Evolutionary conservation across 2,329 filamentous ascomycete species (phyloP).

Genomic region (Xylaria sp.): DNA sequence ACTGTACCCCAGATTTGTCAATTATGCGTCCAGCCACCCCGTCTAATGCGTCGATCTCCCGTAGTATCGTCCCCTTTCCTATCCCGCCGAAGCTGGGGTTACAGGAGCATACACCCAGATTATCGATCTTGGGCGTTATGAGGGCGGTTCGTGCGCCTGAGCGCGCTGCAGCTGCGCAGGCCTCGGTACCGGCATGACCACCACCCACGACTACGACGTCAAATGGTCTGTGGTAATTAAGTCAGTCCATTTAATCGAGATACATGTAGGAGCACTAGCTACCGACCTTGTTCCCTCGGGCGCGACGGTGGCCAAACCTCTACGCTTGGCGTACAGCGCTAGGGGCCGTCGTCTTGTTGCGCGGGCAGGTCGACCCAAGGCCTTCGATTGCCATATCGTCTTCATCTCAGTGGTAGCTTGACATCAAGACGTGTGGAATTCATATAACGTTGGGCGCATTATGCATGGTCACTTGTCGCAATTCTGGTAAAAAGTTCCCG

Average conservation of each 20-base stretch:
- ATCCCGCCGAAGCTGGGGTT: constrained; percentile 85
- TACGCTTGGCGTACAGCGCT: constrained; percentile 33
- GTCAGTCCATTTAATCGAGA: not conserved
- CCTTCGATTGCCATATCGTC: constrained; percentile 47
- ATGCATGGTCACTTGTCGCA: constrained; percentile 2
- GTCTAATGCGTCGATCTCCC: constrained; percentile 94
- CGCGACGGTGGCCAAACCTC: constrained; percentile 48
- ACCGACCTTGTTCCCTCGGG: constrained; percentile 49
- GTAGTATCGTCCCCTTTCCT: constrained; percentile 94
- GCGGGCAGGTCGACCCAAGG: constrained; percentile 43
- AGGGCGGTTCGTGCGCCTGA: constrained; percentile 89
- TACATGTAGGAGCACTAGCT: not conserved
- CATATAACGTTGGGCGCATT: not conserved
- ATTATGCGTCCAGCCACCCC: constrained; percentile 88
- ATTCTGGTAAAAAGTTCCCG: constrained; percentile 22
- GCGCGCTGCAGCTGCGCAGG: constrained; percentile 88
- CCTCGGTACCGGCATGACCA: constrained; percentile 94
- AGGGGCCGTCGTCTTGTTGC: constrained; percentile 36
- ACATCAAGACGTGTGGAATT: no score
- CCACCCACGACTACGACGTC: constrained; percentile 97
- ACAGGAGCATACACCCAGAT: constrained; percentile 44
- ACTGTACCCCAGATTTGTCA: constrained; percentile 95
- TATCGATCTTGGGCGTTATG: constrained; percentile 74
- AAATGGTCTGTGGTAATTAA: constrained; percentile 61
- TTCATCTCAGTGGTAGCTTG: constrained; percentile 41